Evolutionary conservation across 805 yeast genomes (phyloP), one percentile per base, ranked within the genome.

Genomic region (Yamadazyma nakazawae): DNA sequence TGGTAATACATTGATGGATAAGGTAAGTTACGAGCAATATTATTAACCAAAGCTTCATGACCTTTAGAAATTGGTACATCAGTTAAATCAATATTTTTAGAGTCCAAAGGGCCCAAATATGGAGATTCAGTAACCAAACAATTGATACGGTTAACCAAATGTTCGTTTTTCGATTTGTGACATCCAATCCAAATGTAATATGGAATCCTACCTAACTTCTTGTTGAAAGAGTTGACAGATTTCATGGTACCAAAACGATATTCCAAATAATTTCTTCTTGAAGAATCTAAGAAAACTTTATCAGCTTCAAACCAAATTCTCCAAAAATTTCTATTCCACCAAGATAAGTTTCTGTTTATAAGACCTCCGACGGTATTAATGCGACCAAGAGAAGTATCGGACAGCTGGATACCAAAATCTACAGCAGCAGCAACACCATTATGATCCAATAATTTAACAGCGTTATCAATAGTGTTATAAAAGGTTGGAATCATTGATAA

Each of bases 221-320:
- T 75, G 70, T 87, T 88, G 69, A 79, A 78, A 48, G 80, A 65
- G 61, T 88, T 87, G 55, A 85, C 63, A 3, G 89, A 79, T 66
- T 88, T 87, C 59, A 88, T 67, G 17, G 95, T 88, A 28, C 95
- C 95, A 58, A 87, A 87, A 57, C 79, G 78, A 66, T 88, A 85
- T 64, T 87, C 96, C 57, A 88, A 74, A 66, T 86, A 87, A 58
- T 84, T 89, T 67, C 96, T 80, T 68, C 95, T 80, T 7, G 89
- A 78, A 28, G 90, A 81, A 60, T 87, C 95, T 54, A 87, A 74
- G 57, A 80, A 84, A 2, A 87, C 95, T 47, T 83, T 77, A 64
- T 87, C 96, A 44, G 84, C 84, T 64, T 87, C 96, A 63, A 88
- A 87, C 96, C 96, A 88, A 37, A 84, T 70, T 59, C 90, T 77